These are phyloP conservation scores for Fusarium coicis DNA, from an alignment of 2,329 filamentous ascomycete genomes.

Conservation along the genomic window DNA sequence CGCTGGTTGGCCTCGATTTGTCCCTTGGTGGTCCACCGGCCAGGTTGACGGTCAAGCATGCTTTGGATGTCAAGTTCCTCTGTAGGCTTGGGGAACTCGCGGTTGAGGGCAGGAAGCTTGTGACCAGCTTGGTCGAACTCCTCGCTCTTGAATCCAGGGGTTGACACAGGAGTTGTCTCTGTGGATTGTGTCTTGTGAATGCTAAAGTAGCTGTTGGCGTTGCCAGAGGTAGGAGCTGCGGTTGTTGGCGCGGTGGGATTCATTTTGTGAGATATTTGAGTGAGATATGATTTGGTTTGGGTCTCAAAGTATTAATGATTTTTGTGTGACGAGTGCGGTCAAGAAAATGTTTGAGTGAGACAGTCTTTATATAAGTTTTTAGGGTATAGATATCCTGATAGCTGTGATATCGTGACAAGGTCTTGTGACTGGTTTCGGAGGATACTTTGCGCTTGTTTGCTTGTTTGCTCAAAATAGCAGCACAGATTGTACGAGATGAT, in stretches of 20 bases:
- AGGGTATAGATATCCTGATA: not conserved
- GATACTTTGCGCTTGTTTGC: not conserved
- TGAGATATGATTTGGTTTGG: not conserved
- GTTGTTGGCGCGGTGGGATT: constrained; percentile 23
- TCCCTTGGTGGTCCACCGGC: constrained; percentile 54
- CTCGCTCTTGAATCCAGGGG: constrained; percentile 33
- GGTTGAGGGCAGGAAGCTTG: constrained; percentile 50
- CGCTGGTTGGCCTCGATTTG: constrained; percentile 49
- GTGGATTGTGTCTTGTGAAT: constrained; percentile 37
- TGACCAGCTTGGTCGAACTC: constrained; percentile 19
- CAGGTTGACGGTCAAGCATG: constrained; percentile 56
- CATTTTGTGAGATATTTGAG: constrained; percentile 9
- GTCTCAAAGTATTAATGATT: not conserved
- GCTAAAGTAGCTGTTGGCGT: constrained; percentile 33
- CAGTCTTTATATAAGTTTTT: not conserved
- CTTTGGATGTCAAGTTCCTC: constrained; percentile 55
- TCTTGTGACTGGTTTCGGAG: not conserved
- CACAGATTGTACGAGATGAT: constrained; percentile 1
- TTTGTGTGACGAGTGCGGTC: not conserved
- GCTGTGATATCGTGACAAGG: not conserved
- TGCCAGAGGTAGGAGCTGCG: constrained; percentile 24
- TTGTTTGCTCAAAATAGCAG: constrained; percentile 2
- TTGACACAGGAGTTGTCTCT: constrained; percentile 37
- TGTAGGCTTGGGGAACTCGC: constrained; percentile 55
- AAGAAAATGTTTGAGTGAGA: not conserved